Conservation (phyloP, 2,329 filamentous ascomycete genomes). For the Venturia carpophila region DNA sequence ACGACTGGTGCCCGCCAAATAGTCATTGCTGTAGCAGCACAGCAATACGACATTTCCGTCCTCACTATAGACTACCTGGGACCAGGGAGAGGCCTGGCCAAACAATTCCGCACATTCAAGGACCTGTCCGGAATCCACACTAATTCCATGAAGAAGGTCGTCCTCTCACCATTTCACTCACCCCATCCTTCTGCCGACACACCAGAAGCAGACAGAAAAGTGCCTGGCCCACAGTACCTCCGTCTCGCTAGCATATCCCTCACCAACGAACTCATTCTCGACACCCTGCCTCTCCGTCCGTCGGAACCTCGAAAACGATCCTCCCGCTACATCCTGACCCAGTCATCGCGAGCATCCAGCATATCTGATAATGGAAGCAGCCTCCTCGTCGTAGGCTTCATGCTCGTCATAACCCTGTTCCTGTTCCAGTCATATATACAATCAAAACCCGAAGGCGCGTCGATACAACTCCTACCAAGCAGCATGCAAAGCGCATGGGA, state of each 20-base stretch:
- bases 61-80: conserved; percentile 57
- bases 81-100: conserved; percentile 34
- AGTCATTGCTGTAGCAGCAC: conserved; percentile 69
- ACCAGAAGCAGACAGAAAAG: conserved; percentile 22
- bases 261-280: conserved; percentile 69
- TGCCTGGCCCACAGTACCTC: conserved; percentile 48
- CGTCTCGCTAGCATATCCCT: conserved; percentile 77
- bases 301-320: conserved; percentile 39
- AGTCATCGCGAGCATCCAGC: conserved; percentile 25
- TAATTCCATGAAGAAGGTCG: conserved; percentile 47
- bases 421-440: conserved; percentile 46
- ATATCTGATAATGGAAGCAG: conserved; percentile 46
- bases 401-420: conserved; percentile 55
- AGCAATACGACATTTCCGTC: conserved; percentile 69
- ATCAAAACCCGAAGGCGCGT: not conserved
- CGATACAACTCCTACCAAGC: conserved; percentile 6
- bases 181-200: conserved; percentile 24
- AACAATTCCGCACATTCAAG: conserved; percentile 43
- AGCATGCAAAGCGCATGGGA: conserved; percentile 7
- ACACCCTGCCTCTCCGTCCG: conserved; percentile 62
- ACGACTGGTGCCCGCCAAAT: conserved; percentile 63
- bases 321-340: conserved; percentile 60
- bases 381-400: conserved; percentile 52
- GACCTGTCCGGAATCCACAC: conserved; percentile 49
- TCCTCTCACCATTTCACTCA: conserved; percentile 40